Evolutionary conservation across 208 protist genomes (phyloP).

Genomic region (Phytomonas francai): DNA sequence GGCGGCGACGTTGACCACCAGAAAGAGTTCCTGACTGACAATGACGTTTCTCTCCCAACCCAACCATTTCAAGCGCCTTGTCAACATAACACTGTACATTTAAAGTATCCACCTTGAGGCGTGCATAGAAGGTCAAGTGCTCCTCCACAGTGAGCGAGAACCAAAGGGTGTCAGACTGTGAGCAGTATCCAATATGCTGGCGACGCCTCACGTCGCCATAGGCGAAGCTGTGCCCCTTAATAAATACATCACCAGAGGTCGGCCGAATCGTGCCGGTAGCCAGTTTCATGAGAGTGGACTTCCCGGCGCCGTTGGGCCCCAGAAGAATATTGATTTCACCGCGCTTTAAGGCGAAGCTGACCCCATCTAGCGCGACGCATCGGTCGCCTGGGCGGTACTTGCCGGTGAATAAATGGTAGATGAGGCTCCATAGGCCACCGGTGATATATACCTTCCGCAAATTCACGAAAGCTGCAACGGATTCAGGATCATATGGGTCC

Average conservation of each 20-base stretch:
- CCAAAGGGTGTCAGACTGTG: constrained; percentile 92
- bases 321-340: constrained; percentile 77
- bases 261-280: constrained; percentile 62
- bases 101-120: constrained; percentile 69
- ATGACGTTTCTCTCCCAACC: constrained; percentile 51
- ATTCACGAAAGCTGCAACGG: constrained; percentile 35
- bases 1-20: constrained; percentile 74
- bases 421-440: constrained; percentile 50
- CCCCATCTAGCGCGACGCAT: constrained; percentile 46
- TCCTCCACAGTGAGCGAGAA: constrained; percentile 83
- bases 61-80: constrained; percentile 41
- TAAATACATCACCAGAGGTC: constrained; percentile 55
- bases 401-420: constrained; percentile 63
- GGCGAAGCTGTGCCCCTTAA: constrained; percentile 27
- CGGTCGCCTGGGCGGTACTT: constrained; percentile 39
- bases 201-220: constrained; percentile 15
- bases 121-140: constrained; percentile 90
- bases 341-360: constrained; percentile 54
- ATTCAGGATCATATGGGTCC: constrained; percentile 17
- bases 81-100: constrained; percentile 40
- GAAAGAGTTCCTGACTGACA: constrained; percentile 40
- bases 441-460: constrained; percentile 55
- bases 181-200: constrained; percentile 90
- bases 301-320: constrained; percentile 81
- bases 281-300: constrained; percentile 76